Conservation (phyloP, 2,329 filamentous ascomycete species). For the Diaporthe capsici region DNA sequence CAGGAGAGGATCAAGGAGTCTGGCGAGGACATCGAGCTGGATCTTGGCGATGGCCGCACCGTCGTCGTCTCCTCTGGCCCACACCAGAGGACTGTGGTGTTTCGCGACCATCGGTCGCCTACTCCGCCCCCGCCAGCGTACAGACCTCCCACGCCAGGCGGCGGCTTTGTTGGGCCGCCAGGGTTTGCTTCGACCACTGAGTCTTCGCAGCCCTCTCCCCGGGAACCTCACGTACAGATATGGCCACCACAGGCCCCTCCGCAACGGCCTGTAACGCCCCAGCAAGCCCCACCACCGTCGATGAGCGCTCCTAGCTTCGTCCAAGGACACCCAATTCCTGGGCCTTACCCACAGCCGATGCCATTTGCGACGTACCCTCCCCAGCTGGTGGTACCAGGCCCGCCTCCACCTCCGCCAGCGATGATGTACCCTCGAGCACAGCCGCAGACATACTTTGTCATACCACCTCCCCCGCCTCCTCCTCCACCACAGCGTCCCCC, state of each 20-base stretch:
- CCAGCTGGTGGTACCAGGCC: slow-evolving; percentile 6
- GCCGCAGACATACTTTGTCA: slow-evolving; percentile 3
- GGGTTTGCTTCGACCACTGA: neutral
- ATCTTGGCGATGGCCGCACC: slow-evolving; percentile 26
- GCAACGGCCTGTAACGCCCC: neutral
- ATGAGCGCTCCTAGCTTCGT: neutral
- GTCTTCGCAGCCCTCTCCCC: slow-evolving; percentile 7
- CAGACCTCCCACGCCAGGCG: slow-evolving; percentile 23
- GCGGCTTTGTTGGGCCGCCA: neutral
- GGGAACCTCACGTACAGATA: neutral
- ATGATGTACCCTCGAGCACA: slow-evolving; percentile 21
- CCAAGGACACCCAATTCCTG: neutral
- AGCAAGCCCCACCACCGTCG: neutral
- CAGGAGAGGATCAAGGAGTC: slow-evolving; percentile 34
- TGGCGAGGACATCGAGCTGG: slow-evolving; percentile 24
- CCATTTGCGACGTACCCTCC: slow-evolving; percentile 5
- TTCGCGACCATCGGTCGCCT: slow-evolving; percentile 10
- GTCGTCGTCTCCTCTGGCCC: slow-evolving; percentile 25
- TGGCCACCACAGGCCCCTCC: slow-evolving; percentile 1
- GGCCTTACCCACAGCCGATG: neutral
- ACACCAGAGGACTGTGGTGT: slow-evolving; percentile 15
- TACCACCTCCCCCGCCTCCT: slow-evolving; percentile 23
- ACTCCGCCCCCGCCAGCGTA: slow-evolving; percentile 28
- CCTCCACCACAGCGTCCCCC: slow-evolving; percentile 1
- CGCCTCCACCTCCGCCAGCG: slow-evolving; percentile 22